Conservation (phyloP, 345 rosid genomes). For the Hibiscus tridactylites region DNA sequence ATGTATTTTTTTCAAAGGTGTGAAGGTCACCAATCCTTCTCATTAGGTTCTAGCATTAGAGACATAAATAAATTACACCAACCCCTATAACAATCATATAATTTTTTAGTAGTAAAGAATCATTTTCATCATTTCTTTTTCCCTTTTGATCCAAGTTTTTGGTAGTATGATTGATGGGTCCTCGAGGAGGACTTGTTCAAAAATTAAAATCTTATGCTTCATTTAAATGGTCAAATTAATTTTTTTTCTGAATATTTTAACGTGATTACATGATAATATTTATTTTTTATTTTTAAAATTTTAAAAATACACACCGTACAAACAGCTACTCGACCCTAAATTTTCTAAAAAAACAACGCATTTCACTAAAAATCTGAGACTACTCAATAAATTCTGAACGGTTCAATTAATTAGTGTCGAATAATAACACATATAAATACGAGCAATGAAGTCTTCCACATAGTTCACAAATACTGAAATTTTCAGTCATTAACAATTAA, state of each 20-base stretch:
- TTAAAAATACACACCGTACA: too few species aligned
- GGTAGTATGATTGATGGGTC: not conserved
- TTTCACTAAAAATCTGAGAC: too few species aligned
- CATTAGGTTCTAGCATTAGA: not conserved
- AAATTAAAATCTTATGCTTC: not conserved
- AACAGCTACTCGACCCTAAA: too few species aligned
- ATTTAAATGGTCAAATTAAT: not conserved
- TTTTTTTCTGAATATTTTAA: too few species aligned
- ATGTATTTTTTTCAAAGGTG: not conserved
- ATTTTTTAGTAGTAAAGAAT: conserved; percentile 14
- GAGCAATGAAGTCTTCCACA: too few species aligned
- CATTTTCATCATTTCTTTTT: conserved; percentile 9
- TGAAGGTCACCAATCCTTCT: conserved; percentile 8
- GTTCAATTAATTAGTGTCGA: not conserved
- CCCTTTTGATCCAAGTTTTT: not conserved
- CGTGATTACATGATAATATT: too few species aligned
- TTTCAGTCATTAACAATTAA: too few species aligned
- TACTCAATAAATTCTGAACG: too few species aligned
- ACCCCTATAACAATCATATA: not conserved
- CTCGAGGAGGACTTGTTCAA: not conserved
- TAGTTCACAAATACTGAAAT: too few species aligned
- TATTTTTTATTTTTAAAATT: too few species aligned
- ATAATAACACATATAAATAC: not conserved
- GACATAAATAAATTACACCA: not conserved
- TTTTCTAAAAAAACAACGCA: too few species aligned